A percentile compares a stretch with the other conserved stretches of the same genome.
phyloP scores from a whole-genome alignment of 371 early-diverging fungal species.

The Apophysomyces ossiformis region DNA sequence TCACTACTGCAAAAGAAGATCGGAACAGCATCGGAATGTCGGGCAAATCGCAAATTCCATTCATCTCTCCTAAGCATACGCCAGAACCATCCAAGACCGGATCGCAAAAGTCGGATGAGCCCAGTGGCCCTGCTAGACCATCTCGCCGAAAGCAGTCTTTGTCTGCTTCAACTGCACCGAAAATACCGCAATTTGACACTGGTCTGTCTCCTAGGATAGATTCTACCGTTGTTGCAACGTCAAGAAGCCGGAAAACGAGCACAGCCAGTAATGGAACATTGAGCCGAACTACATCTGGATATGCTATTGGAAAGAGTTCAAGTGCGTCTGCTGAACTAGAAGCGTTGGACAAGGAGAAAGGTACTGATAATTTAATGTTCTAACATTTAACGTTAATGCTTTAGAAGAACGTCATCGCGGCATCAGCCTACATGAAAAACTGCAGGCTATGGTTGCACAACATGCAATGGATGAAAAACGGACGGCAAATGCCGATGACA shows the following conservation, averaged over 20 bases:
- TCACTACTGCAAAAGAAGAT: slow-evolving; percentile 6
- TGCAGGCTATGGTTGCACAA: slow-evolving; percentile 41
- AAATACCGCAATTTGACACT: neutral
- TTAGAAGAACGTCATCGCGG: slow-evolving; percentile 24
- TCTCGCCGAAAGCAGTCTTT: slow-evolving; percentile 2
- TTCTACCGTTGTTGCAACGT: neutral
- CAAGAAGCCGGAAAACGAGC: neutral
- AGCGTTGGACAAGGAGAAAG: slow-evolving; percentile 17
- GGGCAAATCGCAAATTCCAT: neutral
- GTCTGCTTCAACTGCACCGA: neutral
- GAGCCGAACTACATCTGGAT: slow-evolving; percentile 18
- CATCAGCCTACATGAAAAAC: slow-evolving; percentile 36
- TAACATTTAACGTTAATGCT: neutral
- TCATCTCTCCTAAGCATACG: neutral
- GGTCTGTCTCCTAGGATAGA: neutral
- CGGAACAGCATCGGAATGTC: neutral
- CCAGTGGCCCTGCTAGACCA: neutral
- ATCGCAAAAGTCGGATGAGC: neutral
- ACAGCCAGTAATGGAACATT: neutral
- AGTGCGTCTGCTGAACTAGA: slow-evolving; percentile 14
- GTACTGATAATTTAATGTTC: slow-evolving; percentile 4
- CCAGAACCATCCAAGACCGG: slow-evolving; percentile 6
- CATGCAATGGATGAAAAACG: slow-evolving; percentile 27
- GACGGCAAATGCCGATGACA: slow-evolving; percentile 12
- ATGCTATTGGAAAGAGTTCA: slow-evolving; percentile 16